phyloP scores from a whole-genome alignment of 1,139 yeast species.

The Hansenula anomala region DNA sequence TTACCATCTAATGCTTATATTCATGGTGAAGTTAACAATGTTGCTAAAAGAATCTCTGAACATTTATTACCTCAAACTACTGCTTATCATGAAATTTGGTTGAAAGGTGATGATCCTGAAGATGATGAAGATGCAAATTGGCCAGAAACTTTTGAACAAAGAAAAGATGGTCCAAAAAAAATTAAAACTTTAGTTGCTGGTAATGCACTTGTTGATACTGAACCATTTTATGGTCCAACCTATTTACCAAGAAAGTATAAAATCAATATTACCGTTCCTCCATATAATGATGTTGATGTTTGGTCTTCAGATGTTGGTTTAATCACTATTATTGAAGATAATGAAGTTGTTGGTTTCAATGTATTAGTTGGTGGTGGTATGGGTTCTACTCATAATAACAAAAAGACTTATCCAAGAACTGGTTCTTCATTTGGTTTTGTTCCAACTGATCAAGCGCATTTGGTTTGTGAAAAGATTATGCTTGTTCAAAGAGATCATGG shows the following conservation, averaged over 20 bases:
- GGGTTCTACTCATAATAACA: constrained; percentile 97
- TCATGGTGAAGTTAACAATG: constrained; percentile 66
- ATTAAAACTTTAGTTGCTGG: constrained; percentile 82
- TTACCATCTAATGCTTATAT: constrained; percentile 80
- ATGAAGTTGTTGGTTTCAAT: constrained; percentile 68
- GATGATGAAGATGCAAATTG: constrained; percentile 66
- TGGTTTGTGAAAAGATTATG: constrained; percentile 89
- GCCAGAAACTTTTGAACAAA: constrained; percentile 63
- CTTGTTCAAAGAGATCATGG: constrained; percentile 93
- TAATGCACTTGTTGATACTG: constrained; percentile 78
- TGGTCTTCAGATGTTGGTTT: constrained; percentile 94
- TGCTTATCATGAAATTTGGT: constrained; percentile 97
- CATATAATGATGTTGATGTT: constrained; percentile 94
- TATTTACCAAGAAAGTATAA: constrained; percentile 96
- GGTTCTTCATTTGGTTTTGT: constrained; percentile 85
- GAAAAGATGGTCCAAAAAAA: constrained; percentile 76
- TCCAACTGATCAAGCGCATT: constrained; percentile 58
- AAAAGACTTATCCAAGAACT: constrained; percentile 93
- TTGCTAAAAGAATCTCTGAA: constrained; percentile 69
- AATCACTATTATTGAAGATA: constrained; percentile 73
- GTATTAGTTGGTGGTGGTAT: constrained; percentile 97
- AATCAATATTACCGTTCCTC: constrained; percentile 93
- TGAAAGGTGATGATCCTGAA: constrained; percentile 75
- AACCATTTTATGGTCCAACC: constrained; percentile 82
- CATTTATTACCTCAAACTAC: constrained; percentile 86